phyloP scores from a whole-genome alignment of 2,329 filamentous ascomycete species.

The Herpotrichia juniperi region DNA sequence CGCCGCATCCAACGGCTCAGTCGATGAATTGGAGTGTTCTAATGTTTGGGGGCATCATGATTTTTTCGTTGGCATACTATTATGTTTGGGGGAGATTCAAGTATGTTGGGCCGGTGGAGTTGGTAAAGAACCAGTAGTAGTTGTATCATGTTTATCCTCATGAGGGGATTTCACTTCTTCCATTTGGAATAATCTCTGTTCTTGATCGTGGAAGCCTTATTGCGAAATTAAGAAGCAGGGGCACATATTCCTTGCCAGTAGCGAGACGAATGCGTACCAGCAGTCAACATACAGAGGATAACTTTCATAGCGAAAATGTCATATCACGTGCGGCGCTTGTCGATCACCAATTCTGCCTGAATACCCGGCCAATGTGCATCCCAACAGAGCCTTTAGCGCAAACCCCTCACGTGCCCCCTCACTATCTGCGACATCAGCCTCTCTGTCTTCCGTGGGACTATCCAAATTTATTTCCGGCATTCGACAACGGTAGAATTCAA shows the following conservation, averaged over 20 bases:
- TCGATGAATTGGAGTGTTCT: slow-evolving; percentile 57
- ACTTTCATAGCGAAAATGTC: too few species aligned
- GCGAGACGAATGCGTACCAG: too few species aligned
- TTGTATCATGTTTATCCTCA: too few species aligned
- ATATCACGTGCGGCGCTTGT: too few species aligned
- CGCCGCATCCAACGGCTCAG: slow-evolving; percentile 27
- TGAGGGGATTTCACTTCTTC: too few species aligned
- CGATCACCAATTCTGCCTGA: slow-evolving; percentile 26
- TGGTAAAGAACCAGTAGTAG: not conserved
- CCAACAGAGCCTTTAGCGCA: slow-evolving; percentile 8
- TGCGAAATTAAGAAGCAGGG: too few species aligned
- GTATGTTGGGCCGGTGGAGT: slow-evolving; percentile 45
- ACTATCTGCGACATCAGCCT: slow-evolving; percentile 16
- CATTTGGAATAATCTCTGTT: too few species aligned
- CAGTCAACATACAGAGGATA: too few species aligned
- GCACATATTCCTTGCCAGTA: too few species aligned
- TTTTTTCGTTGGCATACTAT: slow-evolving; percentile 53
- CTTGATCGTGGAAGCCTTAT: too few species aligned
- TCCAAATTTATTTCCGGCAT: slow-evolving; percentile 3
- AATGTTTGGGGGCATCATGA: slow-evolving; percentile 52
- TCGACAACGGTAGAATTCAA: not conserved
- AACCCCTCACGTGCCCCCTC: slow-evolving; percentile 17
- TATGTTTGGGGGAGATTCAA: slow-evolving; percentile 45
- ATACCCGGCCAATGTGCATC: slow-evolving; percentile 18
- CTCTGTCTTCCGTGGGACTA: slow-evolving; percentile 18